A percentile compares a stretch with the other conserved stretches of the same genome.
Evolutionary conservation across 2,329 filamentous ascomycete genomes (phyloP).

Genomic region (Sphaerulina vaccinii): DNA sequence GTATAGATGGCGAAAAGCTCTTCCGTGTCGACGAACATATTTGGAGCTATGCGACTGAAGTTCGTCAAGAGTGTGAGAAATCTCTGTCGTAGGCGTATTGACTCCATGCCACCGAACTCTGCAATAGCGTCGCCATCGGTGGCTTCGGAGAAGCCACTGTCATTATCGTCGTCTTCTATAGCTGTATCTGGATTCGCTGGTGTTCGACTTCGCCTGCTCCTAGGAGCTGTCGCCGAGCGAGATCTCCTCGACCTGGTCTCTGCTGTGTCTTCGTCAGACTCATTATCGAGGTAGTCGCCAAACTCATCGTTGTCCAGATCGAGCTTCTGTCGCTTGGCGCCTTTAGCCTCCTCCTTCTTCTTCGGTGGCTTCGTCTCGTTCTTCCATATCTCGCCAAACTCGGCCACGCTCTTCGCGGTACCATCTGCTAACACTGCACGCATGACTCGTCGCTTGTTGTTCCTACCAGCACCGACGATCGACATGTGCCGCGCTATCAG

Average conservation of each 20-base stretch:
- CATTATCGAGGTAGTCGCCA: conserved; percentile 38
- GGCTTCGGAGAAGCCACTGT: conserved; percentile 5
- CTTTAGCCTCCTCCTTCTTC: conserved; percentile 52
- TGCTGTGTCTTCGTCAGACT: conserved; percentile 27
- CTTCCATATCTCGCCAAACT: conserved; percentile 66
- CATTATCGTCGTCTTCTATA: conserved; percentile 10
- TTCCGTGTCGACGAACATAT: conserved; percentile 50
- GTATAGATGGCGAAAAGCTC: conserved; percentile 61
- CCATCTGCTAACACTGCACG: conserved; percentile 69
- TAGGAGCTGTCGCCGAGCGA: conserved; percentile 13
- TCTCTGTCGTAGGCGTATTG: conserved; percentile 61
- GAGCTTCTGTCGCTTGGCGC: conserved; percentile 51
- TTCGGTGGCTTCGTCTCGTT: conserved; percentile 58
- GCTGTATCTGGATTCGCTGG: conserved; percentile 4
- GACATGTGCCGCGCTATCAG: conserved; percentile 62
- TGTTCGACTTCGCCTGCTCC: conserved; percentile 7
- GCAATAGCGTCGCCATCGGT: conserved; percentile 10
- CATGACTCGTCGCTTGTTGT: conserved; percentile 55
- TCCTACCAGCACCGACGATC: conserved; percentile 39
- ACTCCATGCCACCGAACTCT: conserved; percentile 48
- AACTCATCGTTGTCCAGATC: conserved; percentile 55
- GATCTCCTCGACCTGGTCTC: conserved; percentile 17
- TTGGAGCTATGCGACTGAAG: conserved; percentile 33
- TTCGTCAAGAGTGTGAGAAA: conserved; percentile 56
- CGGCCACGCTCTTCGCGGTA: conserved; percentile 48